Conservation (phyloP, 371 early-diverging fungal species). For the Mortierella sp. region DNA sequence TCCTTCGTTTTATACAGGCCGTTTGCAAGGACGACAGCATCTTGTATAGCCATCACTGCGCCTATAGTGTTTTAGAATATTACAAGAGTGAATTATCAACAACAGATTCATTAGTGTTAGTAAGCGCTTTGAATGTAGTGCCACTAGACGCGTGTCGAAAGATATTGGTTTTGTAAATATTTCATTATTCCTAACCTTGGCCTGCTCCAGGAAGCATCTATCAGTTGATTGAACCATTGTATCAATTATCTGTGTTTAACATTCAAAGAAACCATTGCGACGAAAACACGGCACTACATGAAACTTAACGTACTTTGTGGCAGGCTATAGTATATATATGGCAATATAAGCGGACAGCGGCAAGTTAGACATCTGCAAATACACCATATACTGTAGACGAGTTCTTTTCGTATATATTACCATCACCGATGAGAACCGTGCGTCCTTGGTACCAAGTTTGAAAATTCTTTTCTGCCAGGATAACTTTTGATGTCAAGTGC, state of each 20-base stretch:
- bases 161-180: no score
- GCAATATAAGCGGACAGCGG: not conserved
- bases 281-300: no score
- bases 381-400: not conserved
- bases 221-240: no score
- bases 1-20: not conserved
- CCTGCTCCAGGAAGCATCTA: constrained; percentile 12
- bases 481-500: constrained; percentile 1
- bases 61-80: not conserved
- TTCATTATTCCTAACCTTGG: no score
- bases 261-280: no score
- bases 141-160: no score
- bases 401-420: not conserved
- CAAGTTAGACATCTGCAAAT: no score
- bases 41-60: constrained; percentile 2
- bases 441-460: constrained; percentile 5
- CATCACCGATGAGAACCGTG: constrained; percentile 7
- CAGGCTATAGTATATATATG: constrained; percentile 3
- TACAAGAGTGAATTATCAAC: no score
- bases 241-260: no score
- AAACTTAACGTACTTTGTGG: not conserved
- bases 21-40: constrained; percentile 2
- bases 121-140: no score
- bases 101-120: no score
- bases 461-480: not conserved